Evolutionary conservation across 2,329 filamentous ascomycete genomes (phyloP), one percentile per base, ranked within the genome.

Genomic region (Cladophialophora exuberans): DNA sequence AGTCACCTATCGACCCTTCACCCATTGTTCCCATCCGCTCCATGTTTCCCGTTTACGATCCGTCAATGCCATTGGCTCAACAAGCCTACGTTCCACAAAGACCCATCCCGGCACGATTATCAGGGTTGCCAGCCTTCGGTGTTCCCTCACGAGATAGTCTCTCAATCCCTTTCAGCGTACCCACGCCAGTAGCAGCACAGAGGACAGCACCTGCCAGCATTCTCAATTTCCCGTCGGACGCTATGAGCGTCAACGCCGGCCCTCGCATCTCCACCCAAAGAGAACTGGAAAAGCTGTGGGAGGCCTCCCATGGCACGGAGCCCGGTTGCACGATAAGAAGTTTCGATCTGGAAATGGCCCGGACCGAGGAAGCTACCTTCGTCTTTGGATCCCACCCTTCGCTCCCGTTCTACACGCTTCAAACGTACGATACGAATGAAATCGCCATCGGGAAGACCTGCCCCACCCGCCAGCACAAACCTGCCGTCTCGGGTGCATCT

Each of bases 31-130:
- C 72, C 9, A 75, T 77, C 60, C 70, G 64, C 53, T 77, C 76
- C 3, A 77, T 77, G 59, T 77, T 77, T 55, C 76, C 75, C 6
- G 71, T 65, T 7, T 76, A 76, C 55, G 67, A 77, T 55, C 70
- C 72, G 1, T 66, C 69, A 11, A 20, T 72, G 1, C 66, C 72
- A 13, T 62, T 72, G 30, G 65, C 55, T 25, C 67, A 71, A 52
- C 74, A 76, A 54, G 60, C 65, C 6, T 73, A 74, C 56, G 69
- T 66, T 41, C 68, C 70, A 6, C 67, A 66, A 28, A 54, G 62
- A 25, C 61, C 62, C 6, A 13, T 59, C 11, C 57, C 60, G 3
- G 55, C 53, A 17, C 49, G 52, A 6, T 20, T 60, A 23, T 56
- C 60, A 5, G 53, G 52, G 11, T 20, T 52, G 36, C 38, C 43